A percentile compares a stretch with the other conserved stretches of the same genome.
These are phyloP conservation scores for Peronospora belbahrii DNA, from an alignment of 352 stramenopile genomes.

Conservation along the genomic window DNA sequence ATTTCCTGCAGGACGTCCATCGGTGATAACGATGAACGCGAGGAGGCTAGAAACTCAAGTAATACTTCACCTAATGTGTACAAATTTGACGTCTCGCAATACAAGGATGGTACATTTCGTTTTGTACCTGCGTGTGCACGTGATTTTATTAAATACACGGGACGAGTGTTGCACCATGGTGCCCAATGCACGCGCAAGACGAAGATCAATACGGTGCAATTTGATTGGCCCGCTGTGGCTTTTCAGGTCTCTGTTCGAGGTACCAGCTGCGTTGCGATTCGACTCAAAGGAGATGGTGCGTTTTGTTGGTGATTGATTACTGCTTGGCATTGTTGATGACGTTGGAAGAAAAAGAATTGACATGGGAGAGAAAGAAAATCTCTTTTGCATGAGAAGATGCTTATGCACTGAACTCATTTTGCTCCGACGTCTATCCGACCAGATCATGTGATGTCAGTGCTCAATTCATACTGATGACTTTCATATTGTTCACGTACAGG, in stretches of 20 bases:
- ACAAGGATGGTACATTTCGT: slow-evolving; percentile 60
- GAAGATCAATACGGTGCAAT: slow-evolving; percentile 84
- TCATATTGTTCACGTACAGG: slow-evolving; percentile 30
- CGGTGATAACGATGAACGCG: slow-evolving; percentile 28
- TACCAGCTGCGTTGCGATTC: slow-evolving; percentile 60
- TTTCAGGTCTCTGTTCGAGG: slow-evolving; percentile 56
- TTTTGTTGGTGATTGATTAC: background rate
- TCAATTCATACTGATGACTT: background rate
- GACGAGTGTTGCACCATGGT: slow-evolving; percentile 67
- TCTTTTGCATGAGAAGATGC: slow-evolving; percentile 19
- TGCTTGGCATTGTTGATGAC: slow-evolving; percentile 2
- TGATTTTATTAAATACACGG: slow-evolving; percentile 71
- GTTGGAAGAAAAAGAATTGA: slow-evolving; percentile 14
- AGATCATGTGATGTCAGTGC: slow-evolving; percentile 11
- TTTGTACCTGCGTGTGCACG: slow-evolving; percentile 60
- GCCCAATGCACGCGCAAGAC: slow-evolving; percentile 46
- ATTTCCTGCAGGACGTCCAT: slow-evolving; percentile 27
- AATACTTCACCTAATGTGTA: slow-evolving; percentile 41
- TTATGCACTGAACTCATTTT: slow-evolving; percentile 42
- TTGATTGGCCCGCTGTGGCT: slow-evolving; percentile 70
- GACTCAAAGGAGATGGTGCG: slow-evolving; percentile 78
- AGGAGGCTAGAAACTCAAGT: background rate
- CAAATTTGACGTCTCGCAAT: slow-evolving; percentile 74
- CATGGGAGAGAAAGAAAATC: slow-evolving; percentile 6
- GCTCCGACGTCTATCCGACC: slow-evolving; percentile 15